Conservation (phyloP, 2,329 filamentous ascomycete genomes). For the Capronia epimyces region DNA sequence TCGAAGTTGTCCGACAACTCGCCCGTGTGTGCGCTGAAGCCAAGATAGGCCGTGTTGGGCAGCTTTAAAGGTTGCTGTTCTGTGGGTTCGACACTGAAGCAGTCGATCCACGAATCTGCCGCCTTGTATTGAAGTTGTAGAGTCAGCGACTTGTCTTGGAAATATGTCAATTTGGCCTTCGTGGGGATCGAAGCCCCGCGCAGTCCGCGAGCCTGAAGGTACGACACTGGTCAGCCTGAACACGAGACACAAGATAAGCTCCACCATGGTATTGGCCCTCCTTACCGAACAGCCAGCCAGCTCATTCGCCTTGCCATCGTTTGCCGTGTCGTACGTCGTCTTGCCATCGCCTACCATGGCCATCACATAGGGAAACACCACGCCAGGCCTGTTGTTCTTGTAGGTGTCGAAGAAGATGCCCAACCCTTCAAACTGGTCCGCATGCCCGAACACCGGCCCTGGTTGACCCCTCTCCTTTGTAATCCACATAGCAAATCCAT, state of each 20-base stretch:
- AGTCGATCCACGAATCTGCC: constrained; percentile 80
- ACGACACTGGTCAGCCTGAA: constrained; percentile 2
- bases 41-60: constrained; percentile 63
- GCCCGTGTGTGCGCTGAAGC: constrained; percentile 72
- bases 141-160: constrained; percentile 87
- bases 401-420: constrained; percentile 98
- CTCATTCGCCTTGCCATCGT: constrained; percentile 90
- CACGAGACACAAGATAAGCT: background rate
- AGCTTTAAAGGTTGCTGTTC: constrained; percentile 66
- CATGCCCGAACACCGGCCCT: constrained; percentile 81
- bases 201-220: constrained; percentile 66
- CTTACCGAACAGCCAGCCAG: constrained; percentile 81
- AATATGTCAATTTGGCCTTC: constrained; percentile 85
- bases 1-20: constrained; percentile 98
- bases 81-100: constrained; percentile 66
- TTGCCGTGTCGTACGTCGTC: constrained; percentile 83
- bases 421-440: constrained; percentile 86
- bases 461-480: constrained; percentile 80
- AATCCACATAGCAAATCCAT: constrained; percentile 97
- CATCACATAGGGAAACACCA: constrained; percentile 97
- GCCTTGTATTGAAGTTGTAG: constrained; percentile 92
- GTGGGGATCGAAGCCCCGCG: constrained; percentile 74
- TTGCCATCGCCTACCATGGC: constrained; percentile 93
- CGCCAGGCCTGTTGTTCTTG: constrained; percentile 96
- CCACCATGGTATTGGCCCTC: constrained; percentile 3